These are phyloP conservation scores for Nymphaea colorata DNA, from an alignment of 164 flowering plant species.

Conservation along the genomic window DNA sequence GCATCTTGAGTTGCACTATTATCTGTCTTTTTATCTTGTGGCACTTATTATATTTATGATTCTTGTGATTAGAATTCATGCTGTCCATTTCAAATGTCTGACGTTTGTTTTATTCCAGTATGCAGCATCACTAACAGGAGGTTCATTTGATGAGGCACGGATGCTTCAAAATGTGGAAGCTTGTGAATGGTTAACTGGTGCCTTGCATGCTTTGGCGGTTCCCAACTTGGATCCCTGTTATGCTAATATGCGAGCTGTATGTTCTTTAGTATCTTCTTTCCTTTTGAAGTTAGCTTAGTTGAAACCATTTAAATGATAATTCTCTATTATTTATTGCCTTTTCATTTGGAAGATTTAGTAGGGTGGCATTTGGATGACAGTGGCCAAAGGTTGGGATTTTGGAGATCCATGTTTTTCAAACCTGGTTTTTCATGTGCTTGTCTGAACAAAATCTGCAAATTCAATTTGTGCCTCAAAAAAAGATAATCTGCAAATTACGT, in stretches of 20 bases:
- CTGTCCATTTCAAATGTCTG: neutral
- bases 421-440: no score
- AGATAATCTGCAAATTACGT: no score
- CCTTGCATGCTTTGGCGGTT: conserved; percentile 59
- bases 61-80: neutral
- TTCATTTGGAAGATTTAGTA: neutral
- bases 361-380: no score
- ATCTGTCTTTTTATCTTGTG: no score
- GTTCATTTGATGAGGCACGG: conserved; percentile 87
- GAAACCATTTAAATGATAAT: no score
- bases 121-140: conserved; percentile 80
- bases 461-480: no score
- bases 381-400: no score
- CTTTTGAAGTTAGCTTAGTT: neutral
- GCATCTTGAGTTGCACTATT: neutral
- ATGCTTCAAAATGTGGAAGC: conserved; percentile 92
- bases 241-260: conserved; percentile 87
- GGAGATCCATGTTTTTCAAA: no score
- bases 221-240: conserved; percentile 73
- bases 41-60: neutral
- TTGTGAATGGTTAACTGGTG: conserved; percentile 90
- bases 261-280: conserved; percentile 13
- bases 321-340: conserved; percentile 2
- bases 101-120: conserved; percentile 35
- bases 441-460: no score